Evolutionary conservation across 768 basidiomycete species (phyloP).

Genomic region (Collybia sp.): DNA sequence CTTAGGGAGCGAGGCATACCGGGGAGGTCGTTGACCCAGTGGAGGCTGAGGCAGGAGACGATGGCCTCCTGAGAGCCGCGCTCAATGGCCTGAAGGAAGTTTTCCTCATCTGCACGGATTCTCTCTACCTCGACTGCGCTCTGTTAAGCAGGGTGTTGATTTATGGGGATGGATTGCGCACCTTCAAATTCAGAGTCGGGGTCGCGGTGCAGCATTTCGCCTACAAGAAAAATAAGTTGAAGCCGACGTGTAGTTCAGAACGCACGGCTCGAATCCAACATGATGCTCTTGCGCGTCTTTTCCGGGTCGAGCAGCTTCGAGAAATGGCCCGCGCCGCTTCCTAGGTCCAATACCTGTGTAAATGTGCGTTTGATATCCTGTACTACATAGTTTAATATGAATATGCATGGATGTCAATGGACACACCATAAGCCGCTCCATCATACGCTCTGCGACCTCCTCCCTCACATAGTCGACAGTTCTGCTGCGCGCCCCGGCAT

Average conservation of each 20-base stretch:
- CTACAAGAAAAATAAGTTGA: not conserved
- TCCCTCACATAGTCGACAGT: conserved; percentile 89
- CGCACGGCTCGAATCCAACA: conserved; percentile 87
- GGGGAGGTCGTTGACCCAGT: conserved; percentile 98
- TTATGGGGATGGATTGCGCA: conserved; percentile 18
- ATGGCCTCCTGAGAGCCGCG: conserved; percentile 86
- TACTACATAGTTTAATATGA: conserved; percentile 2
- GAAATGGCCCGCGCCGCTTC: conserved; percentile 90
- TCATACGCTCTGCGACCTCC: conserved; percentile 86
- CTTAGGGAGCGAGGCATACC: conserved; percentile 38
- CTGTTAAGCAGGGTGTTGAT: conserved; percentile 3
- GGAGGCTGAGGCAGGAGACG: conserved; percentile 85
- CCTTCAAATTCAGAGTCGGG: conserved; percentile 78
- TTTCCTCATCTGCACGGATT: conserved; percentile 81
- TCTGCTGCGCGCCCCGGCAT: conserved; percentile 57
- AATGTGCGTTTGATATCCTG: conserved; percentile 93
- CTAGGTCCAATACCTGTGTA: conserved; percentile 76
- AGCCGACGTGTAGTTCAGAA: conserved; percentile 1
- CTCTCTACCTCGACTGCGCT: conserved; percentile 71
- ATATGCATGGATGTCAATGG: conserved; percentile 3
- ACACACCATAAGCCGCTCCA: conserved; percentile 82
- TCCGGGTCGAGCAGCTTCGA: conserved; percentile 71
- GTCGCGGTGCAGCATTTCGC: conserved; percentile 64
- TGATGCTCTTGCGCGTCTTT: conserved; percentile 65
- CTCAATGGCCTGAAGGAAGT: conserved; percentile 57